Percentiles rank a stretch among this genome's conserved stretches.
These are phyloP conservation scores for Fusarium domesticum DNA, from an alignment of 2,329 filamentous ascomycete species.

Conservation along the genomic window DNA sequence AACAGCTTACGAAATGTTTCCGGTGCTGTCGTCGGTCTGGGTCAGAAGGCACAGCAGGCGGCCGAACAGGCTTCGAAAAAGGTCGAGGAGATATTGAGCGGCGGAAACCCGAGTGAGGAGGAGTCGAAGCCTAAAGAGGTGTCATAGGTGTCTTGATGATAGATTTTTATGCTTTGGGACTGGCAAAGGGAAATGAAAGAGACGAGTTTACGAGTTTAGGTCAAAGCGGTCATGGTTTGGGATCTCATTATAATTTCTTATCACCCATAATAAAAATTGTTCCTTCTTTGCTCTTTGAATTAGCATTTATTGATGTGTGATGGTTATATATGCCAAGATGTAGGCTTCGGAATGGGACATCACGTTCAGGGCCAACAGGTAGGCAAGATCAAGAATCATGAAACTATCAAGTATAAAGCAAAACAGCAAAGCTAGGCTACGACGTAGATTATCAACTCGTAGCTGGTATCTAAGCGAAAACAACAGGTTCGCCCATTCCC, in stretches of 20 bases:
- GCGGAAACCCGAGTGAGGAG: conserved; percentile 20
- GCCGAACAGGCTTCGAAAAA: conserved; percentile 23
- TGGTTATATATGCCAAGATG: neutral
- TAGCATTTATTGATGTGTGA: neutral
- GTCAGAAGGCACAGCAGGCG: conserved; percentile 29
- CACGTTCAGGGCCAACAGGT: no score
- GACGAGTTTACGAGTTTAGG: conserved; percentile 24
- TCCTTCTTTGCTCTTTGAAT: neutral
- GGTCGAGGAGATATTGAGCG: conserved; percentile 10
- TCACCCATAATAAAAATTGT: conserved; percentile 9
- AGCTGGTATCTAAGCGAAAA: conserved; percentile 29
- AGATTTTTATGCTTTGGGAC: conserved; percentile 10
- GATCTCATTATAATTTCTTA: conserved; percentile 17
- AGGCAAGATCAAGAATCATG: neutral
- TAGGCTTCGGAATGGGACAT: no score
- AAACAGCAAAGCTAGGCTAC: conserved; percentile 10
- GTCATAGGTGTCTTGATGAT: conserved; percentile 10
- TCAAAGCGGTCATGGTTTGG: conserved; percentile 25
- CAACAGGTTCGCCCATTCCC: neutral
- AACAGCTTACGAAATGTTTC: conserved; percentile 43
- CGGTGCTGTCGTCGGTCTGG: conserved; percentile 36
- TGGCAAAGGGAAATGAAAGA: conserved; percentile 15
- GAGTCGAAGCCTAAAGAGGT: conserved; percentile 9
- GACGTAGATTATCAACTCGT: conserved; percentile 13
- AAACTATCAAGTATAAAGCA: neutral